Base-by-base conservation (phyloP, 2,329 filamentous ascomycete genomes). In the Phyllosticta ampelicida region DNA sequence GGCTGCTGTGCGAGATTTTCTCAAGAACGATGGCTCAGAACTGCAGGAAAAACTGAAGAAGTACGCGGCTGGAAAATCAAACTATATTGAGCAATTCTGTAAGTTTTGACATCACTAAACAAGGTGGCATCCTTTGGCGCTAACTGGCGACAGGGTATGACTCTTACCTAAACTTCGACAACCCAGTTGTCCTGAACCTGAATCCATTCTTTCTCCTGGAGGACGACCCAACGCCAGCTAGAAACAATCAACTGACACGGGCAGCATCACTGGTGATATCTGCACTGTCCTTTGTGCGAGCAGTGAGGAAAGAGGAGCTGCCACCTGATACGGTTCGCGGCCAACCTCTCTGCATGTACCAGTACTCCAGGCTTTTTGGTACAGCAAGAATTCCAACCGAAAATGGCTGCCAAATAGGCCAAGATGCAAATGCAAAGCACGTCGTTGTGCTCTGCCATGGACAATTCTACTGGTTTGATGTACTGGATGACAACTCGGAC, bases 11-110 rank as follows among this genome's bases (percentile, higher is more conserved):
- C 78, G 86, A 10, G 90, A 96, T 28, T 97, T 97, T 64, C 73
- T 96, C 48, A 85, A 81, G 64, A 77, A 80, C 0, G 91, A 96
- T 62, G 94, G 94, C 0, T 89, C 87, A 0, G 84, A 87, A 51
- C 75, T 99, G 53, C 91, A 99, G 69, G 89, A 94, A 61, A 91
- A 87, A 71, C 75, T 97, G 59, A 94, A 91, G 76, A 85, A 86
- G 66, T 99, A 97, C 76, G 91, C 94, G 9, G 85, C 84, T 53
- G 90, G 87, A 51, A 92, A 91, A 74, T 89, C 89, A 44, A 97
- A 92, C 73, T 99, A 96, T 70, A 97, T 99, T 66, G 94, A 97
- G 70, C 94, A 99, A 67, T 99, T 99, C 66, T 99, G 92, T 96
- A 81, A 70, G 89, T 80, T 52, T 49, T 11, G n/a, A 2, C 53